phyloP scores from a whole-genome alignment of 2,329 filamentous ascomycete species.

The Periglandula ipomoeae region DNA sequence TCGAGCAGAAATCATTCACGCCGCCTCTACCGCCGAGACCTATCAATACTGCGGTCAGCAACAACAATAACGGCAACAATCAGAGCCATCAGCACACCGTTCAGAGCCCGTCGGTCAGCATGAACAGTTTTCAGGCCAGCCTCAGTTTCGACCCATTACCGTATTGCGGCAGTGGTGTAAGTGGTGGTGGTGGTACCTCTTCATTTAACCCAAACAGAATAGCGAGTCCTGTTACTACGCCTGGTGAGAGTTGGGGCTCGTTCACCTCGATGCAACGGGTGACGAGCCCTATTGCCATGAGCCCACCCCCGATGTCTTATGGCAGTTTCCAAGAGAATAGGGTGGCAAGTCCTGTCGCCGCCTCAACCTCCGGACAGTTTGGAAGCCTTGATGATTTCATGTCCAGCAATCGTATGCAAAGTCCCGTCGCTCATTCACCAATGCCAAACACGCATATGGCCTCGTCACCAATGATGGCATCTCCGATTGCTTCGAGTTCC shows the following conservation, averaged over 20 bases:
- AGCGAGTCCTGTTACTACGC: constrained; percentile 23
- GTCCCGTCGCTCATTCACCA: constrained; percentile 15
- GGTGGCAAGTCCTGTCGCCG: constrained; percentile 19
- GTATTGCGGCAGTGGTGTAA: constrained; percentile 7
- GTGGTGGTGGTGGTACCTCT: background rate
- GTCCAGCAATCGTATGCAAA: constrained; percentile 18
- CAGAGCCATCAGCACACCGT: constrained; percentile 10
- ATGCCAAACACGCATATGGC: constrained; percentile 13
- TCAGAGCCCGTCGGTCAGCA: constrained; percentile 15
- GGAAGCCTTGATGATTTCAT: constrained; percentile 26
- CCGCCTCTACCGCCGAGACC: constrained; percentile 27
- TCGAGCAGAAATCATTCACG: constrained; percentile 27
- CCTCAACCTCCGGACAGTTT: constrained; percentile 20
- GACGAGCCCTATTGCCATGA: constrained; percentile 23
- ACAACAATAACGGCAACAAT: background rate
- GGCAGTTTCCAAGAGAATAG: constrained; percentile 23
- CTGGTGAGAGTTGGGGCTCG: constrained; percentile 23
- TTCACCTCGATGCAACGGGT: constrained; percentile 20
- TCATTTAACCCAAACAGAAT: constrained; percentile 18
- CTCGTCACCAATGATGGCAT: constrained; percentile 14
- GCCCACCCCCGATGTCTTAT: constrained; percentile 20
- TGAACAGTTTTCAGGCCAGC: constrained; percentile 10
- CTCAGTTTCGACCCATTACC: constrained; percentile 7
- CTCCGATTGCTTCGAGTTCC: constrained; percentile 12
- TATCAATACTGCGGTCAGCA: constrained; percentile 16